Evolutionary conservation across 352 stramenopile species (phyloP), one percentile per base, ranked within the genome.

Genomic region (Phytophthora meadii): DNA sequence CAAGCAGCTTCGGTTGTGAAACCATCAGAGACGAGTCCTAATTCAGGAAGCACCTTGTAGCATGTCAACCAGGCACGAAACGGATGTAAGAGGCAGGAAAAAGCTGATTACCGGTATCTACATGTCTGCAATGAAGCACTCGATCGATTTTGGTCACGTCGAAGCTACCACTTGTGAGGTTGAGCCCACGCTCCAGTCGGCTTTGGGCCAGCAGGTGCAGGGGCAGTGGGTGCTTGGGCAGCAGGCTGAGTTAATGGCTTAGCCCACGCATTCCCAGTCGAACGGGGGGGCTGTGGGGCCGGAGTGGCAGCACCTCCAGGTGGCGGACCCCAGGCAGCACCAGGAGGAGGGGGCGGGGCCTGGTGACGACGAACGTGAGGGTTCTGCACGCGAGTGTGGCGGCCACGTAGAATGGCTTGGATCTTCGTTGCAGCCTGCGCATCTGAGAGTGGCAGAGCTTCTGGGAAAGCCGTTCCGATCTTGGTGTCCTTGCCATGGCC

Each of bases 381-480:
- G 34, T 55, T 61, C n/a, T 76, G 74, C 46, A 76, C 52, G 25
- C 80, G 79, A 24, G 68, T 36, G 24, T 69, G 75, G 55, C 68
- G 53, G 32, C 87, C 87, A 51, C 87, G 87, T 36, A 87, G 25
- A 17, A 84, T 65, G 7, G 85, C 76, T 58, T 94, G 85, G 59
- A 95, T 93, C 65, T 90, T 92, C 36, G 79, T 70, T 1, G 87
- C 87, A 0, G 87, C 87, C 56, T 95, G 84, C 5, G 79, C 75
- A 15, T 92, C 80, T 12, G 76, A 91, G 44, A 94, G 58, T 0
- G 87, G 87, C 22, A 89, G 65, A 15, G 84, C 84, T 27, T 95
- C 87, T 0, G 85, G 87, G 74, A 92, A 95, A 17, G 87, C 81
- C 22, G 87, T 90, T 25, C 86, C 88, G 48, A 96, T 91, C 79